Conservation (phyloP, 257 asterid genomes). For the Ehretia macrophylla region DNA sequence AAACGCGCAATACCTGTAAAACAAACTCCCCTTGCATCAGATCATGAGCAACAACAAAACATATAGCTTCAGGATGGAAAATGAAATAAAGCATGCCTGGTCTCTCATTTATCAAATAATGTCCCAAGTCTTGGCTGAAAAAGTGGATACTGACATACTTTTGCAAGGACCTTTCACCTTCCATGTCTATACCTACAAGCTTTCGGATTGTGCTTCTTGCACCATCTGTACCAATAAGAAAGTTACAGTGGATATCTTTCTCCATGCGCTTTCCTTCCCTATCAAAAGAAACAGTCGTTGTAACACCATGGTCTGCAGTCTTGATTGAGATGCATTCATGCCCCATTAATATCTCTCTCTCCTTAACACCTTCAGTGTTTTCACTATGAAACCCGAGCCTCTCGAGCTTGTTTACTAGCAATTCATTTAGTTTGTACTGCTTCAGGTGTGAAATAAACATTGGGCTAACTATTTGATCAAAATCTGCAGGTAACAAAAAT, state of each 20-base stretch:
- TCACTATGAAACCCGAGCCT: conserved; percentile 43
- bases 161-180: conserved; percentile 68
- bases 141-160: conserved; percentile 84
- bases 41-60: conserved; percentile 92
- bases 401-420: conserved; percentile 61
- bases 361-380: conserved; percentile 18
- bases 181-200: conserved; percentile 65
- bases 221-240: conserved; percentile 86
- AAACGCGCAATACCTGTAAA: conserved; percentile 55
- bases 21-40: conserved; percentile 84
- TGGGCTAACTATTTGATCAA: conserved; percentile 68
- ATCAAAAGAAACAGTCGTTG: conserved; percentile 41
- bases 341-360: conserved; percentile 53
- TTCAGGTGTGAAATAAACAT: conserved; percentile 91
- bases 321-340: conserved; percentile 63
- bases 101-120: conserved; percentile 72
- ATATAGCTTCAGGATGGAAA: conserved; percentile 70
- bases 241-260: conserved; percentile 49
- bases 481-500: conserved; percentile 51
- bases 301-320: conserved; percentile 36
- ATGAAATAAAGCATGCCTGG: conserved; percentile 93
- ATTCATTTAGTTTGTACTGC: conserved; percentile 68
- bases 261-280: conserved; percentile 40
- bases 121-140: conserved; percentile 66
- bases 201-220: conserved; percentile 74